Conservation (phyloP, 257 asterid species). For the Ophiorrhiza pumila region DNA sequence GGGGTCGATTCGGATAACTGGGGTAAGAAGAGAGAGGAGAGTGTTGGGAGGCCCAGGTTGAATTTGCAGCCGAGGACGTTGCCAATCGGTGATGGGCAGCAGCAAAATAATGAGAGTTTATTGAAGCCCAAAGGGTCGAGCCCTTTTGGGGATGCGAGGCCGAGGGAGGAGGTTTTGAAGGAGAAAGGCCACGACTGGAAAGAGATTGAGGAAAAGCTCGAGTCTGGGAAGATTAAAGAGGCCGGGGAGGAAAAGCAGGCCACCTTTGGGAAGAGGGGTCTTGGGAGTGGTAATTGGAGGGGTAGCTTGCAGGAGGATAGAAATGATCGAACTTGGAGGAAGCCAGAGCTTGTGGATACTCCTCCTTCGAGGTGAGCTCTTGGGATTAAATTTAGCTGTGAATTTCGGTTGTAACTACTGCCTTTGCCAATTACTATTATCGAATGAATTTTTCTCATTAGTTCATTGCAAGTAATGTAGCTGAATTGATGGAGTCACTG, state of each 20-base stretch:
- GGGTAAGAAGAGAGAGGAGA: constrained; percentile 67
- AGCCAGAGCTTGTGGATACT: constrained; percentile 47
- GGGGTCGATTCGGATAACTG: constrained; percentile 55
- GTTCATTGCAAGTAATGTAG: neutral
- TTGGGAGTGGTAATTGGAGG: constrained; percentile 64
- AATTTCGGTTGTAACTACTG: neutral
- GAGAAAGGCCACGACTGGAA: constrained; percentile 92
- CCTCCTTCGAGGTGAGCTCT: constrained; percentile 57
- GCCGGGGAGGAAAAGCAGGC: constrained; percentile 32
- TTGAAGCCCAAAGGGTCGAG: constrained; percentile 62
- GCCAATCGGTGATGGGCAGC: constrained; percentile 34
- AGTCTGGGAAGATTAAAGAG: constrained; percentile 55
- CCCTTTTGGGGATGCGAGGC: constrained; percentile 93
- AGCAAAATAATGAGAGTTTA: constrained; percentile 14
- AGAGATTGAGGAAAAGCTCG: constrained; percentile 80
- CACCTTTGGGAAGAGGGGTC: constrained; percentile 37
- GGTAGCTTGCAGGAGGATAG: constrained; percentile 41
- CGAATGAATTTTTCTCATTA: neutral
- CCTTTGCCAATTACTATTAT: neutral
- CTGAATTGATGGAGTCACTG: neutral
- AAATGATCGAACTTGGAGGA: constrained; percentile 78
- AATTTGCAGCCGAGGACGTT: constrained; percentile 43
- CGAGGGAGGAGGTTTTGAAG: constrained; percentile 96
- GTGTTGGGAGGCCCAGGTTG: constrained; percentile 53
- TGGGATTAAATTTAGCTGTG: constrained; percentile 16